Evolutionary conservation across 1,284 basidiomycete species (phyloP), one percentile per base, ranked within the genome.

Genomic region (Fomitopsis schrenkii): DNA sequence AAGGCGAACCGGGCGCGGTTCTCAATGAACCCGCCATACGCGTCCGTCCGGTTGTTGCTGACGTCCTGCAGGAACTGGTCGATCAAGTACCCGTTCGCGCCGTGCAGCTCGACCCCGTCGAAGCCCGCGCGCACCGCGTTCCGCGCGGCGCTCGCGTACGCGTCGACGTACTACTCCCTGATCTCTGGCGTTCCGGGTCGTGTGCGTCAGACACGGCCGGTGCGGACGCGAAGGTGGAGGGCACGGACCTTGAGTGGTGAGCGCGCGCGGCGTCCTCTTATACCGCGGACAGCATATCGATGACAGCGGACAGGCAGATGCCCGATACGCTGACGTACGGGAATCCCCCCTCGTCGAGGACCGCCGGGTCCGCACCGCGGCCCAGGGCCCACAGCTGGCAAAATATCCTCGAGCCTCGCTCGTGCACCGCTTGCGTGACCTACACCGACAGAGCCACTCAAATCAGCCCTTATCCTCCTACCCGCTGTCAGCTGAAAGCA

Each of bases 11-110:
- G 72, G 2, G 74, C 66, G 17, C 86, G 75, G 67, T 86, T 86
- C 71, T 84, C 82, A 26, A 84, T 62, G 2, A 77, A 77, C 2
- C 85, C 86, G 6, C 86, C 86, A 68, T 85, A 90, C 55, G 78
- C 73, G 71, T 88, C 86, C 14, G 80, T 83, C 33, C 85, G 80
- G 38, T 79, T 74, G 75, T 87, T 87, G 53, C 76, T 67, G 0
- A 73, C 66, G 41, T 77, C 74, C 63, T 82, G 77, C 19, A 78
- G 57, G 67, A 79, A 80, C 65, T 80, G 77, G 64, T 80, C 78
- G 22, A 79, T 52, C 9, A 81, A 68, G 59, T 77, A 80, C 4
- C 80, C 79, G 59, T 78, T 66, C 8, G 72, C 72, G 22, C 59
- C 64, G 60, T 74, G 72, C 12, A 72, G 64, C 62, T 75, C 71